These are phyloP conservation scores for Plenodomus biglobosus DNA, from an alignment of 2,329 filamentous ascomycete genomes.

Conservation along the genomic window DNA sequence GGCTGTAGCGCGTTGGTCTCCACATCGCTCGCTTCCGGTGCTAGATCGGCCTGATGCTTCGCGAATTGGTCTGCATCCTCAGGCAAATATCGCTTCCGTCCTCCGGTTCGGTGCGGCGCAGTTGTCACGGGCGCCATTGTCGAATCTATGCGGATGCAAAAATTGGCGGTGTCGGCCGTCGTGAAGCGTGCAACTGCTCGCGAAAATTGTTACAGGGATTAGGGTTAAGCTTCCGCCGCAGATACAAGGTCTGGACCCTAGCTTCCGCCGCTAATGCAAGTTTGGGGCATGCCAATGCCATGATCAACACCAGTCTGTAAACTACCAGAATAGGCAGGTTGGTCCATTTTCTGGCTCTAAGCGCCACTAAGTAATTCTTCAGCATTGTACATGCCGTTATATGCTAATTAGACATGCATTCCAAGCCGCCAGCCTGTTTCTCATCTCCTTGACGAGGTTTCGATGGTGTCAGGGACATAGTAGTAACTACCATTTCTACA, in stretches of 20 bases:
- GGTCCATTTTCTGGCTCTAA: too few species aligned
- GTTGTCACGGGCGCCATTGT: slow-evolving; percentile 36
- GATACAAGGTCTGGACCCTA: too few species aligned
- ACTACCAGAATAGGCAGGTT: slow-evolving; percentile 8
- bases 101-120: slow-evolving; percentile 22
- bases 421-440: too few species aligned
- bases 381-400: too few species aligned
- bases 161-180: slow-evolving; percentile 11
- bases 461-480: too few species aligned
- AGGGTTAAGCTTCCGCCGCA: slow-evolving; percentile 17
- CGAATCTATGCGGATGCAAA: slow-evolving; percentile 12
- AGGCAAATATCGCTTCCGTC: slow-evolving; percentile 25
- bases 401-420: too few species aligned
- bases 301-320: slow-evolving; percentile 10
- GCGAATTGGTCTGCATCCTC: slow-evolving; percentile 12
- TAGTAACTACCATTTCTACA: too few species aligned
- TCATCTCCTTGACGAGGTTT: too few species aligned
- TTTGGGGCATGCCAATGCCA: too few species aligned
- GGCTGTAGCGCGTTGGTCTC: slow-evolving; percentile 27
- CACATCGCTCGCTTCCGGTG: slow-evolving; percentile 25
- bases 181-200: slow-evolving; percentile 26
- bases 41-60: slow-evolving; percentile 18
- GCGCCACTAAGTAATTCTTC: too few species aligned
- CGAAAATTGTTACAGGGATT: slow-evolving; percentile 41
- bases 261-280: too few species aligned